Evolutionary conservation across 2,329 filamentous ascomycete genomes (phyloP).

Genomic region (Colletotrichum filicis): DNA sequence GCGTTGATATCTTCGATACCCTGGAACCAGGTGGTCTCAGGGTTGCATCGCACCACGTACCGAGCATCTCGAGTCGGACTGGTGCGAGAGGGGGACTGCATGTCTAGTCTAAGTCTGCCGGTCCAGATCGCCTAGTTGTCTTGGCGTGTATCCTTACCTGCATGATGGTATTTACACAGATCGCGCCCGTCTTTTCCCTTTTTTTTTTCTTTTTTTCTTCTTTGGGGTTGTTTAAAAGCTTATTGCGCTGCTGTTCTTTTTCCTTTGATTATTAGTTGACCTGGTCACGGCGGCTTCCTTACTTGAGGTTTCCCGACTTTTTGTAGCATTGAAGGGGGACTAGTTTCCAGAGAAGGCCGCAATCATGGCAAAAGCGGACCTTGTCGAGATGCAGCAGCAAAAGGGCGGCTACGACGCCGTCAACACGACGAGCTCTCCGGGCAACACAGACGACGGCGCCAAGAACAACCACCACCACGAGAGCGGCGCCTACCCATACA

Average conservation of each 20-base stretch:
- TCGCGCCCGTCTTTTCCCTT: neutral
- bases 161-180: neutral
- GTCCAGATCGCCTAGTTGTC: conserved; percentile 12
- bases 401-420: conserved; percentile 22
- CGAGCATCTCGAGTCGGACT: conserved; percentile 25
- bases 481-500: neutral
- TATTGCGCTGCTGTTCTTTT: neutral
- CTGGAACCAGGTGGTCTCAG: conserved; percentile 9
- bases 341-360: neutral
- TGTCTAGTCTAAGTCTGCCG: neutral
- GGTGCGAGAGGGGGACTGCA: conserved; percentile 25
- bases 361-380: neutral
- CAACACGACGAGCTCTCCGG: conserved; percentile 21
- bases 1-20: neutral
- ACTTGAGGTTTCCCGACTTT: too few species aligned
- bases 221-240: neutral
- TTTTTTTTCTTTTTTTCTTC: neutral
- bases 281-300: neutral
- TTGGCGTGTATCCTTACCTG: conserved; percentile 3
- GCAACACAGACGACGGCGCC: conserved; percentile 13
- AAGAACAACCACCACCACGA: neutral
- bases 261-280: too few species aligned
- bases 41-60: conserved; percentile 25
- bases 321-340: too few species aligned
- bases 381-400: conserved; percentile 15